Evolutionary conservation across 768 basidiomycete genomes (phyloP).

Genomic region (Macrolepiota fuliginosa): DNA sequence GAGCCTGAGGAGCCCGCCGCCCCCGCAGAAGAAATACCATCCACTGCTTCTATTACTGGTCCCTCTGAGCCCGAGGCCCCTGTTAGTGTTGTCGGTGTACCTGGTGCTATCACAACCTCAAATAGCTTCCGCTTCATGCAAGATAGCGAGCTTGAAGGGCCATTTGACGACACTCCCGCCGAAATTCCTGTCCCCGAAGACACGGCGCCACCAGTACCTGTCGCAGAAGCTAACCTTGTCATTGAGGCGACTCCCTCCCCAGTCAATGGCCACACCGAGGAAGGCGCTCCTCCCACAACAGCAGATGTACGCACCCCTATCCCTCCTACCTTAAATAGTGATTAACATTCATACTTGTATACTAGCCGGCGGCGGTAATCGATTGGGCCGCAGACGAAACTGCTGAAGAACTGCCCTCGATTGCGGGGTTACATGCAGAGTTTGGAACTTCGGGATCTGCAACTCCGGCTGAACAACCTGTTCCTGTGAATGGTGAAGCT

Average conservation of each 20-base stretch:
- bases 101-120: conserved; percentile 35
- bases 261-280: conserved; percentile 17
- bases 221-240: conserved; percentile 27
- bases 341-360: background rate
- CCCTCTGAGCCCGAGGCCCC: conserved; percentile 27
- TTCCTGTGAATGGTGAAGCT: conserved; percentile 28
- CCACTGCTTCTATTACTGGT: conserved; percentile 12
- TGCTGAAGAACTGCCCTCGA: conserved; percentile 75
- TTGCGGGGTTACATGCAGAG: conserved; percentile 71
- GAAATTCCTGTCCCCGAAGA: conserved; percentile 42
- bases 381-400: conserved; percentile 86
- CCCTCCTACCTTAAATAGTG: background rate
- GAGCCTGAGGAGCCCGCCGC: conserved; percentile 25
- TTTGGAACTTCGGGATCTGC: conserved; percentile 73
- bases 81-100: conserved; percentile 37
- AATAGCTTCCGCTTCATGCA: conserved; percentile 79
- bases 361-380: conserved; percentile 38
- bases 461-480: conserved; percentile 49
- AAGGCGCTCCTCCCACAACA: conserved; percentile 13
- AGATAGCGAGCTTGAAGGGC: conserved; percentile 69
- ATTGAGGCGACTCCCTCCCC: conserved; percentile 17
- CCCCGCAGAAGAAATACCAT: conserved; percentile 14
- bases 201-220: conserved; percentile 26
- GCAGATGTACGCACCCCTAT: conserved; percentile 16
- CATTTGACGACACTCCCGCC: conserved; percentile 52